These are phyloP conservation scores for Neoascochyta sp. DNA, from an alignment of 2,329 filamentous ascomycete genomes.

Conservation along the genomic window DNA sequence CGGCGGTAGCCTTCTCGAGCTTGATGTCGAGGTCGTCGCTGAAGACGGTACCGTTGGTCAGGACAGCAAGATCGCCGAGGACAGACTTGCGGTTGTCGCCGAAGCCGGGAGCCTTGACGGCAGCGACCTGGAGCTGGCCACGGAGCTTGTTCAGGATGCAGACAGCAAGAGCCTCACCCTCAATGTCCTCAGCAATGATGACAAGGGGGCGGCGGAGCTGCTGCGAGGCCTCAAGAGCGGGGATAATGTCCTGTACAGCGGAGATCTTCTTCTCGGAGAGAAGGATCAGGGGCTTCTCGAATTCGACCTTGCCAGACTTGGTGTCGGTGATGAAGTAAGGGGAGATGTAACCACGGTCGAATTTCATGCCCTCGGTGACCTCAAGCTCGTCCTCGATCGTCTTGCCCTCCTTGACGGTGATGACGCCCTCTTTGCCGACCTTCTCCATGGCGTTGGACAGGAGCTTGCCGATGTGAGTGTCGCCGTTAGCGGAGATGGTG, in stretches of 20 bases:
- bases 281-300: conserved; percentile 97
- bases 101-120: conserved; percentile 98
- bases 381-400: conserved; percentile 96
- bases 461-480: conserved; percentile 89
- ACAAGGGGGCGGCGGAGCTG: conserved; percentile 92
- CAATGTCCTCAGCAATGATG: conserved; percentile 99
- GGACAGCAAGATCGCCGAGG: conserved; percentile 89
- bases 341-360: conserved; percentile 97
- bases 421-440: conserved; percentile 99
- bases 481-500: conserved; percentile 96
- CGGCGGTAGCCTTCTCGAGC: conserved; percentile 94
- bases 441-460: conserved; percentile 99
- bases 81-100: conserved; percentile 99
- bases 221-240: conserved; percentile 93
- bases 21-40: conserved; percentile 98
- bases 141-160: conserved; percentile 99
- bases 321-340: conserved; percentile 99
- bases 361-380: conserved; percentile 99
- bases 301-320: conserved; percentile 99
- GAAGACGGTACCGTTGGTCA: conserved; percentile 97
- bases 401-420: conserved; percentile 99
- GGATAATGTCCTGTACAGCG: conserved; percentile 97
- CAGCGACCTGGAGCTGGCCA: conserved; percentile 96
- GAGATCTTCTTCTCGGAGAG: conserved; percentile 99
- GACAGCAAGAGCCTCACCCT: conserved; percentile 95